Conservation (phyloP, 345 rosid genomes). For the Zanthoxylum bungeanum region DNA sequence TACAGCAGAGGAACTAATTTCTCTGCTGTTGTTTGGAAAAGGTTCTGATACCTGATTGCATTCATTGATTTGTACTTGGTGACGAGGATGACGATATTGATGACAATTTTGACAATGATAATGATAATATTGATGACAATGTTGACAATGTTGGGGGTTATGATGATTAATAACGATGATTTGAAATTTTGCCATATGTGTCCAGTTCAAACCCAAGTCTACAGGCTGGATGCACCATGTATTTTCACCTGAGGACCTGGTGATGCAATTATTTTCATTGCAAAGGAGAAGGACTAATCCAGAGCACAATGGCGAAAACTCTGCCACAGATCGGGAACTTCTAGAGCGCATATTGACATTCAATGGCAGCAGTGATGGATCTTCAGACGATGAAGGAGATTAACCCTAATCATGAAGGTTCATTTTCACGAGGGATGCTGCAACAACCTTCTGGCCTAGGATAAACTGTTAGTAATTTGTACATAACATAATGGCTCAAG, state of each 20-base stretch:
- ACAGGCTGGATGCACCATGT: conserved; percentile 50
- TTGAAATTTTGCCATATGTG: conserved; percentile 45
- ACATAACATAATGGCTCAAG: conserved; percentile 18
- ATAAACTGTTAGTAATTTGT: conserved; percentile 22
- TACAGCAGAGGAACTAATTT: conserved; percentile 43
- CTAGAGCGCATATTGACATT: conserved; percentile 45
- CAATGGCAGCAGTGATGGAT: conserved; percentile 38
- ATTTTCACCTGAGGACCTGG: conserved; percentile 43
- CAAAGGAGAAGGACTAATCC: conserved; percentile 33
- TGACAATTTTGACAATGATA: conserved; percentile 4
- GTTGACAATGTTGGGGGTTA: conserved; percentile 16
- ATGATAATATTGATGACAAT: conserved; percentile 14
- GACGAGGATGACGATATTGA: conserved; percentile 17
- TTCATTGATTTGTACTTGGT: conserved; percentile 27
- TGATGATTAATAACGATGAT: conserved; percentile 26
- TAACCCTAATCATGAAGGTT: conserved; percentile 36
- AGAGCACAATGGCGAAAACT: conserved; percentile 38
- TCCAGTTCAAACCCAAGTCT: conserved; percentile 57
- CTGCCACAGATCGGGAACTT: conserved; percentile 41
- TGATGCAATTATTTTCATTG: conserved; percentile 51
- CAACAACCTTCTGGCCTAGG: neutral
- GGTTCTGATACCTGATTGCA: conserved; percentile 28
- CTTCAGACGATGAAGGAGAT: conserved; percentile 41
- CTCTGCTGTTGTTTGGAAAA: conserved; percentile 48
- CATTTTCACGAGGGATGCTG: conserved; percentile 26